These are phyloP conservation scores for Skeletonema menzelii DNA, from an alignment of 108 stramenopile species.

Conservation along the genomic window DNA sequence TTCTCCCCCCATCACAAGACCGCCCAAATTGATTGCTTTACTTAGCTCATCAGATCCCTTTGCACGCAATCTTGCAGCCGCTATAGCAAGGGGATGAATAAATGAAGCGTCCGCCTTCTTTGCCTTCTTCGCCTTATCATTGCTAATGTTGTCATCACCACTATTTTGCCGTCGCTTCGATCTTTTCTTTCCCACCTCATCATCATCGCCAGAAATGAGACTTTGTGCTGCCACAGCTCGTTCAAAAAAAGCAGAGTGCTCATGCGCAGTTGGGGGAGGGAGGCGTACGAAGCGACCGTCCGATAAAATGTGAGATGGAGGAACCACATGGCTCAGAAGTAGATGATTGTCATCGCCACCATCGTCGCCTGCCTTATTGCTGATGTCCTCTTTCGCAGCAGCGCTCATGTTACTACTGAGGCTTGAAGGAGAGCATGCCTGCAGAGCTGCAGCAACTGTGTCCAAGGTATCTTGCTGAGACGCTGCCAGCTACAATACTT, in stretches of 20 bases:
- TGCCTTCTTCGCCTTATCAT: constrained; percentile 4
- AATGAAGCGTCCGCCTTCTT: constrained; percentile 22
- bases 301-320: constrained; percentile 85
- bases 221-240: constrained; percentile 70
- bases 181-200: constrained; percentile 3
- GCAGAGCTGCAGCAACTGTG: too few species aligned
- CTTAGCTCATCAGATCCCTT: constrained; percentile 79
- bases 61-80: constrained; percentile 68
- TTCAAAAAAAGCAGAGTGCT: constrained; percentile 68
- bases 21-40: constrained; percentile 78
- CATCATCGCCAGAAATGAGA: constrained; percentile 43
- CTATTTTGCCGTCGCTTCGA: constrained; percentile 1
- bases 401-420: not conserved
- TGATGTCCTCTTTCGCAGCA: not conserved
- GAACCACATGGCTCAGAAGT: constrained; percentile 28
- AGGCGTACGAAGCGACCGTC: constrained; percentile 73
- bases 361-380: not conserved
- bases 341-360: not conserved
- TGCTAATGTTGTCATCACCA: not conserved
- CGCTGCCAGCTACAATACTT: too few species aligned
- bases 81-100: constrained; percentile 76
- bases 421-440: too few species aligned
- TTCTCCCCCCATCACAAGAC: constrained; percentile 62
- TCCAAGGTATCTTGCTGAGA: too few species aligned
- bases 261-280: constrained; percentile 55